Evolutionary conservation across 1,284 basidiomycete species (phyloP), one percentile per base, ranked within the genome.

Genomic region (Hypsizygus ulmarius): DNA sequence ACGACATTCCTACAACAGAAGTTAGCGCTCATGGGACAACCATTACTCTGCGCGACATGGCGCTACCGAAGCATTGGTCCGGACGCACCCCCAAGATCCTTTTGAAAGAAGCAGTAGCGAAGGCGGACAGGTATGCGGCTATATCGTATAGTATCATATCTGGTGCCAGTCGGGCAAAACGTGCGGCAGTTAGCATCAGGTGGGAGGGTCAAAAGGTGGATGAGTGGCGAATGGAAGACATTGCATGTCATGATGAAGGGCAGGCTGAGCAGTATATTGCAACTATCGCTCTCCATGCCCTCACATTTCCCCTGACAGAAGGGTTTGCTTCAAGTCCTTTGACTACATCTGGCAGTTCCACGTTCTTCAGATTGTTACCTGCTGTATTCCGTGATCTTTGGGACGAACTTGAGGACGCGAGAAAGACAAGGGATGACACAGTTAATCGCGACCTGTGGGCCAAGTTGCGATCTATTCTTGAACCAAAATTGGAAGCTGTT

Each of bases 231-330:
- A 97, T 98, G 91, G 82, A 87, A 1, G 84, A 92, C 50, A 72
- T 92, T 33, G 94, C 90, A 3, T 97, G 96, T 62, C 72, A 81
- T 36, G 81, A 89, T 51, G 76, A 83, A 48, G 63, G 63, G 0
- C 92, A 98, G 61, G 93, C 96, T 3, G 92, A 95, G 61, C 87
- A 98, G 60, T 97, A 93, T 60, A 79, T 97, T 44, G 82, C 96
- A 1, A 90, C 90, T 2, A 69, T 96, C 19, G 94, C 93, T 0
- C 72, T 99, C 25, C 87, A 93, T 64, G 74, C 81, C 15, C 70
- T 97, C 43, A 81, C 79, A 0, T 89, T 81, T 49, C 79, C 82
- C 28, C 50, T 65, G 10, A 74, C 76, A 1, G 77, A 81, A 38
- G 84, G 84, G 8, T 90, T 90, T 61, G 75, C 80, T 32, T 59